Evolutionary conservation across 2,329 filamentous ascomycete genomes (phyloP), one percentile per base, ranked within the genome.

Genomic region (Arthrobotrys pseudoclavata): DNA sequence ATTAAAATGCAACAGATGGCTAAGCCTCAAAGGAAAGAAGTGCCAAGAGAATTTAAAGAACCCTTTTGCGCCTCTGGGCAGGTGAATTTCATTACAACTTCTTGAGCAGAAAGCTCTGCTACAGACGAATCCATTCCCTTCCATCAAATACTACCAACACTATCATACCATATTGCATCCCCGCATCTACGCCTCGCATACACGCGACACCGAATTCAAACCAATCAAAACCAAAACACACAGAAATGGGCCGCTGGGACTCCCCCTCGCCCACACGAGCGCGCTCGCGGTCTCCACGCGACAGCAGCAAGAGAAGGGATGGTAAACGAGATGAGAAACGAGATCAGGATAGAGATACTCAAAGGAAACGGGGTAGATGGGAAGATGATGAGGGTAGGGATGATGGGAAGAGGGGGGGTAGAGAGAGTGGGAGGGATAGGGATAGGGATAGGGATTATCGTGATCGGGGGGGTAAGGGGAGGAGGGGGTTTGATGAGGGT

Each of bases 401-500:
- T 20, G 42, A 50, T 69, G 64, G 64, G 55, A 64, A 13, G 45
- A 53, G 9, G 52, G 71, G 0, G 61, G 60, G 37, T 75, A 62
- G 29, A 10, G 22, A 34, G 18, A 22, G 22, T 1, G 74, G 64
- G 24, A 80, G 76, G 47, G 80, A 81, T 29, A 78, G 70, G 63
- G 48, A 64, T 45, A 29, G 42, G 26, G 12, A 47, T 20, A 60
- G 48, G 18, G 53, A 31, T 12, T 37, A 81, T 18, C 62, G 81
- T 45, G 81, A 82, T 26, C 70, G 80, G 37, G 82, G 82, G 18
- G 55, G 79, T 18, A 81, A 83, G 83, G 77, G 83, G 83, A 74
- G 83, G 85, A 50, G 79, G 80, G 52, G 79, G 81, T 67, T 79
- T 79, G 60, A 81, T 47, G 10, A 47, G 40, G 82, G 82, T 24